Percentiles rank a stretch among this genome's conserved stretches.
phyloP scores from a whole-genome alignment of 495 filamentous ascomycete genomes.

The Aspergillus sclerotioniger region DNA sequence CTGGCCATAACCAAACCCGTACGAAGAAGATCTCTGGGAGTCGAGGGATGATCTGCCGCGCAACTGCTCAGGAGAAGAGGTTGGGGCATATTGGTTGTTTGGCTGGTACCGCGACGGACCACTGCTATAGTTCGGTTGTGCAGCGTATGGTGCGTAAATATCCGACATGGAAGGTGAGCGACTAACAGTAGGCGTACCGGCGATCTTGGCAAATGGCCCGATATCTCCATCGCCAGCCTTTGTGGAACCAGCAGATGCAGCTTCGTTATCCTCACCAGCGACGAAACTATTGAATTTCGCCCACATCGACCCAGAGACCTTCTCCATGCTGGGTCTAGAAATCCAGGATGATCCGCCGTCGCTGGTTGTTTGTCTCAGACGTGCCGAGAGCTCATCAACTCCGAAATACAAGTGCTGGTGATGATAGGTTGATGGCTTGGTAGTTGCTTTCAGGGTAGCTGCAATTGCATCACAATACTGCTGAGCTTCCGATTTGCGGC shows the following conservation, averaged over 20 bases:
- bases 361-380: slow-evolving; percentile 79
- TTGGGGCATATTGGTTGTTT: slow-evolving; percentile 45
- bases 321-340: slow-evolving; percentile 90
- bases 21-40: slow-evolving; percentile 42
- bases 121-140: slow-evolving; percentile 36
- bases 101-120: slow-evolving; percentile 66
- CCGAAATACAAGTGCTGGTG: slow-evolving; percentile 67
- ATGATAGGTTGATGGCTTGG: slow-evolving; percentile 80
- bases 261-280: slow-evolving; percentile 79
- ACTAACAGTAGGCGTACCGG: slow-evolving; percentile 80
- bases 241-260: slow-evolving; percentile 55
- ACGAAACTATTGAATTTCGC: slow-evolving; percentile 93
- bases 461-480: slow-evolving; percentile 87
- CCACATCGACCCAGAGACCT: slow-evolving; percentile 84
- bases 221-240: slow-evolving; percentile 55
- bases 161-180: slow-evolving; percentile 74
- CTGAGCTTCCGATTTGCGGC: slow-evolving; percentile 76
- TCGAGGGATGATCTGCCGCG: slow-evolving; percentile 46
- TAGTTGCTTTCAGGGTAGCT: slow-evolving; percentile 74
- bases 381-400: slow-evolving; percentile 79
- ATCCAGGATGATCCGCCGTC: slow-evolving; percentile 75
- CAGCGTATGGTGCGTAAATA: slow-evolving; percentile 63
- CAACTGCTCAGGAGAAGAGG: slow-evolving; percentile 48
- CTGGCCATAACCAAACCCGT: slow-evolving; percentile 29
- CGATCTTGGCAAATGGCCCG: slow-evolving; percentile 79